phyloP scores from a whole-genome alignment of 1,284 basidiomycete species.

The Trametes versicolor region DNA sequence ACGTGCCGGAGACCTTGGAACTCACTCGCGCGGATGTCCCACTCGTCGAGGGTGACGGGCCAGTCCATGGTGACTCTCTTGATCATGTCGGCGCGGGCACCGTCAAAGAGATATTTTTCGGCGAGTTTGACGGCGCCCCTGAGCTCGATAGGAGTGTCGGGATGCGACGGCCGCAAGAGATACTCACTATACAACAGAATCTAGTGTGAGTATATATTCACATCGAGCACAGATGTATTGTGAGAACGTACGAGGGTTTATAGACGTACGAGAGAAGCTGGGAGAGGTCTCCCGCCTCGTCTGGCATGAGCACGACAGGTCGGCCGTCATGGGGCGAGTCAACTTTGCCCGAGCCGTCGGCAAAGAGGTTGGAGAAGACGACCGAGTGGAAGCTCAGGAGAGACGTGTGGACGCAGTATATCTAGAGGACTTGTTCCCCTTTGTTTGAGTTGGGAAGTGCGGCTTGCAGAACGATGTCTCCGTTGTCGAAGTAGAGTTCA shows the following conservation, averaged over 20 bases:
- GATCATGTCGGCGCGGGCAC: background rate
- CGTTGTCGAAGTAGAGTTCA: background rate
- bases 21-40: background rate
- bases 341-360: constrained; percentile 49
- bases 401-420: constrained; percentile 70
- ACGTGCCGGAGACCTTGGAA: background rate
- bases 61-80: background rate
- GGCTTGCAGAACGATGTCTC: background rate
- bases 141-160: background rate
- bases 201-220: too few relatives aligned
- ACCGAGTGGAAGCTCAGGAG: constrained; percentile 60
- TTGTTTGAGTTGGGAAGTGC: background rate
- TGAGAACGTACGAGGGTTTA: constrained; percentile 38
- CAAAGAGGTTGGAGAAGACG: constrained; percentile 73
- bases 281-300: constrained; percentile 28
- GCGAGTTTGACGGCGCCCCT: background rate
- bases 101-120: background rate
- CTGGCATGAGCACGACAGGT: constrained; percentile 23
- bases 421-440: constrained; percentile 5
- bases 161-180: background rate
- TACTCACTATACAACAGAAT: background rate
- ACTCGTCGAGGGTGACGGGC: too few relatives aligned
- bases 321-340: constrained; percentile 24
- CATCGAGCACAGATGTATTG: too few relatives aligned
- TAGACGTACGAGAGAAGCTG: constrained; percentile 65